Percentiles rank a stretch among this genome's conserved stretches.
Evolutionary conservation across 805 yeast species (phyloP).

Genomic region (Huiozyma naganishii): DNA sequence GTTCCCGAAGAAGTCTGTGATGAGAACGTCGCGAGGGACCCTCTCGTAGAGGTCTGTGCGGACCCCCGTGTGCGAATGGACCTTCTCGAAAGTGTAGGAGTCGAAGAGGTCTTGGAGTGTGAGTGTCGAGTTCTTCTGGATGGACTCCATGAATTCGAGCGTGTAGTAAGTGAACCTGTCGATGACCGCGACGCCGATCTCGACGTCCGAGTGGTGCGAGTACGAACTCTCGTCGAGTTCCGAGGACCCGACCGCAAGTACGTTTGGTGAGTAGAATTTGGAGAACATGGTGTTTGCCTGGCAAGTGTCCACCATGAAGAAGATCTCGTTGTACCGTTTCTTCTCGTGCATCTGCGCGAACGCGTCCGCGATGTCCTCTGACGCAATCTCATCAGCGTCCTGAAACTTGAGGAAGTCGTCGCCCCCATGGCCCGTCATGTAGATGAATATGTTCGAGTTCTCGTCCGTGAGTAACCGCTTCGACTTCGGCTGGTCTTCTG

Average conservation of each 20-base stretch:
- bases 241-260: conserved; percentile 87
- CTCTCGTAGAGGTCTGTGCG: conserved; percentile 68
- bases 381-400: conserved; percentile 95
- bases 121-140: conserved; percentile 60
- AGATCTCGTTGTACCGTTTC: conserved; percentile 86
- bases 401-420: conserved; percentile 94
- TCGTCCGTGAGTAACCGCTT: conserved; percentile 88
- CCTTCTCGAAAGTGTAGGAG: conserved; percentile 70
- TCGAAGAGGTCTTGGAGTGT: conserved; percentile 80
- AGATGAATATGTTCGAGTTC: conserved; percentile 84
- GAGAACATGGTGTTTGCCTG: conserved; percentile 98
- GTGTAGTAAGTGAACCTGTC: conserved; percentile 92
- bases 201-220: conserved; percentile 91
- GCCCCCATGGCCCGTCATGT: conserved; percentile 98
- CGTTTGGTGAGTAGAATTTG: conserved; percentile 82
- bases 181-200: conserved; percentile 94
- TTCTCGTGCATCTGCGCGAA: conserved; percentile 95
- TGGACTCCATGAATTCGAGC: conserved; percentile 74
- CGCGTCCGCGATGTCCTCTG: conserved; percentile 94
- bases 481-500: conserved; percentile 83
- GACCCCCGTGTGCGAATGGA: conserved; percentile 91
- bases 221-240: conserved; percentile 81
- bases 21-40: conserved; percentile 47
- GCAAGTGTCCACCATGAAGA: conserved; percentile 97
- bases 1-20: conserved; percentile 93